Percentiles rank a stretch among this genome's conserved stretches.
Evolutionary conservation across 257 asterid species (phyloP).

Genomic region (Primulina eburnea): DNA sequence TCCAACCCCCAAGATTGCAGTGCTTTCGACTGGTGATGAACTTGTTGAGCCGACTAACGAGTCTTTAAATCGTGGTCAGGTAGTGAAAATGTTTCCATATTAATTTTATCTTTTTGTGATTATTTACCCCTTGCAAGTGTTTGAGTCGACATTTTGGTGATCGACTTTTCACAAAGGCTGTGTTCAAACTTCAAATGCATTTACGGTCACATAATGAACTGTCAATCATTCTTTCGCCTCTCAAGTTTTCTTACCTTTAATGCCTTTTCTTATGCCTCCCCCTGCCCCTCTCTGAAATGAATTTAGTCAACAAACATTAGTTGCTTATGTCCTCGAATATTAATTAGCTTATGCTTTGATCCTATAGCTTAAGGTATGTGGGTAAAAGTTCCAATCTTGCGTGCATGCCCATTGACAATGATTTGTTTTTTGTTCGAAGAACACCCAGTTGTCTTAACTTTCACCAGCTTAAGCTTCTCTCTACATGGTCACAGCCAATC

Average conservation of each 20-base stretch:
- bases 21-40: conserved; percentile 95
- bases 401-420: conserved; percentile 2
- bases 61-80: conserved; percentile 82
- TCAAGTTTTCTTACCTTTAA: too few species aligned
- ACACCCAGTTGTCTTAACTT: not conserved
- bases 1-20: conserved; percentile 70
- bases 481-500: not conserved
- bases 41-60: conserved; percentile 70
- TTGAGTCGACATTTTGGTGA: not conserved
- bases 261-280: not conserved
- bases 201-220: not conserved
- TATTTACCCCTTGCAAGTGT: not conserved
- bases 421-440: not conserved
- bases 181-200: conserved; percentile 10
- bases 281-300: not conserved
- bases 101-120: conserved; percentile 1
- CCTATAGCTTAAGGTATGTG: conserved; percentile 1
- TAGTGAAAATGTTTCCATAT: conserved; percentile 29
- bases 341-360: conserved; percentile 9
- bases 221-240: too few species aligned
- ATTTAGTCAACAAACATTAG: not conserved
- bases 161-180: conserved; percentile 8
- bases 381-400: conserved; percentile 1
- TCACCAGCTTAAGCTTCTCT: conserved; percentile 5
- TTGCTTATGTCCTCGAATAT: conserved; percentile 1